Evolutionary conservation across 1,284 basidiomycete genomes (phyloP).

Genomic region (Meira nashicola): DNA sequence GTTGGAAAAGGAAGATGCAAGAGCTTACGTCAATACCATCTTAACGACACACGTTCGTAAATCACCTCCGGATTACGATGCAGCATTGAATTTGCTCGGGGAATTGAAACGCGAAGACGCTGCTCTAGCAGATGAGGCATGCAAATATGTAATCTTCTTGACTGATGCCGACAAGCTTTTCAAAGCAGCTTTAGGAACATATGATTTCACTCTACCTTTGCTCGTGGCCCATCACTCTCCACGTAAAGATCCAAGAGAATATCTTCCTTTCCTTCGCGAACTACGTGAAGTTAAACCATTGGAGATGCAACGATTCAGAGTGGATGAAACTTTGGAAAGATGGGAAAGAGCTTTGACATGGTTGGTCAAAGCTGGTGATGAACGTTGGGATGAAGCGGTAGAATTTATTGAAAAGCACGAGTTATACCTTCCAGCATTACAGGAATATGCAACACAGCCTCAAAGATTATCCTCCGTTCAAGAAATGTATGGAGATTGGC

Average conservation of each 20-base stretch:
- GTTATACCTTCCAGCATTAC: conserved; percentile 57
- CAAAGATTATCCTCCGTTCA: conserved; percentile 22
- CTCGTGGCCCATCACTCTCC: conserved; percentile 96
- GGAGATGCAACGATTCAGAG: conserved; percentile 78
- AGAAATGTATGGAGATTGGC: conserved; percentile 77
- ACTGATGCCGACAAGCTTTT: conserved; percentile 88
- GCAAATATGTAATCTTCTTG: conserved; percentile 97
- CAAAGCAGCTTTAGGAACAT: conserved; percentile 94
- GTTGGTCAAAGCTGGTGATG: conserved; percentile 68
- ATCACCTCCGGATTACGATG: conserved; percentile 82
- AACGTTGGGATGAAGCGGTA: conserved; percentile 72
- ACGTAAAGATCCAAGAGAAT: conserved; percentile 94
- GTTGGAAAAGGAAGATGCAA: conserved; percentile 67
- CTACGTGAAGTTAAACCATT: conserved; percentile 70
- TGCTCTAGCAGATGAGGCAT: conserved; percentile 82
- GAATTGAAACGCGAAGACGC: conserved; percentile 68
- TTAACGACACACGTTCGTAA: conserved; percentile 90
- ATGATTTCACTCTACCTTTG: conserved; percentile 90
- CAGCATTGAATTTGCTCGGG: conserved; percentile 72
- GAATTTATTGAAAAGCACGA: conserved; percentile 74
- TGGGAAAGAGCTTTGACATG: conserved; percentile 71
- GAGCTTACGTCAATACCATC: conserved; percentile 81
- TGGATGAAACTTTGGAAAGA: conserved; percentile 85
- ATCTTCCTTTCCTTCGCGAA: conserved; percentile 90
- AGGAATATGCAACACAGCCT: conserved; percentile 20